Percentiles rank a stretch among this genome's conserved stretches.
Evolutionary conservation across 2,329 filamentous ascomycete genomes (phyloP).

Genomic region (Geosmithia putterillii): DNA sequence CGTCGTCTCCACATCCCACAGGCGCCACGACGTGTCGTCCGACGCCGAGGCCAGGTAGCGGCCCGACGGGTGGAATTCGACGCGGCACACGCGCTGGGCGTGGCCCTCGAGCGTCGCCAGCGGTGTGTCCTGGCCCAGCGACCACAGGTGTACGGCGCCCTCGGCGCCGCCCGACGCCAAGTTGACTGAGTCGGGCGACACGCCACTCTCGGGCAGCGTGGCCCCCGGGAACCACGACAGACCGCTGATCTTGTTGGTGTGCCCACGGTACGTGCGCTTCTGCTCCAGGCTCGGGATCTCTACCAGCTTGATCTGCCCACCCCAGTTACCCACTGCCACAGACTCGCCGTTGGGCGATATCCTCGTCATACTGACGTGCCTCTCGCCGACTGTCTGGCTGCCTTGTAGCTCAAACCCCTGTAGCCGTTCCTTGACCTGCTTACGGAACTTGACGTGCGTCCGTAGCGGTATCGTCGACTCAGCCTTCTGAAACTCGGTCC

Average conservation of each 20-base stretch:
- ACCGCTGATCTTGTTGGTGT: conserved; percentile 81
- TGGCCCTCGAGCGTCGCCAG: conserved; percentile 74
- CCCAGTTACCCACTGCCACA: conserved; percentile 87
- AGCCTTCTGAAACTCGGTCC: conserved; percentile 63
- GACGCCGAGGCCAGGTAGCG: conserved; percentile 84
- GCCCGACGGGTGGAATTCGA: conserved; percentile 90
- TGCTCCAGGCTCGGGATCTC: conserved; percentile 73
- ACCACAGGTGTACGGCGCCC: conserved; percentile 82
- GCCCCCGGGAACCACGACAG: conserved; percentile 82
- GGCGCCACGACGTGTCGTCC: conserved; percentile 90
- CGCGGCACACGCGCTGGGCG: conserved; percentile 73
- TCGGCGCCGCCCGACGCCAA: conserved; percentile 86
- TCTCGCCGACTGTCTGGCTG: conserved; percentile 82
- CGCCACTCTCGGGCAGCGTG: conserved; percentile 56
- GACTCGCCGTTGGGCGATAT: conserved; percentile 77
- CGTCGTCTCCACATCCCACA: conserved; percentile 86
- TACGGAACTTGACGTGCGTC: conserved; percentile 86
- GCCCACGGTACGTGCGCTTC: conserved; percentile 64
- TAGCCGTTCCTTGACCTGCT: conserved; percentile 73
- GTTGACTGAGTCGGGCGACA: conserved; percentile 66
- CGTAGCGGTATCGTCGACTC: conserved; percentile 77
- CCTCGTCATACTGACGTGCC: conserved; percentile 82
- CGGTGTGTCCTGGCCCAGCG: conserved; percentile 73
- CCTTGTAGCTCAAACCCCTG: conserved; percentile 82
- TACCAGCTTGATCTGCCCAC: conserved; percentile 75